Evolutionary conservation across 345 rosid genomes (phyloP), one percentile per base, ranked within the genome.

Genomic region (Isatis tinctoria): DNA sequence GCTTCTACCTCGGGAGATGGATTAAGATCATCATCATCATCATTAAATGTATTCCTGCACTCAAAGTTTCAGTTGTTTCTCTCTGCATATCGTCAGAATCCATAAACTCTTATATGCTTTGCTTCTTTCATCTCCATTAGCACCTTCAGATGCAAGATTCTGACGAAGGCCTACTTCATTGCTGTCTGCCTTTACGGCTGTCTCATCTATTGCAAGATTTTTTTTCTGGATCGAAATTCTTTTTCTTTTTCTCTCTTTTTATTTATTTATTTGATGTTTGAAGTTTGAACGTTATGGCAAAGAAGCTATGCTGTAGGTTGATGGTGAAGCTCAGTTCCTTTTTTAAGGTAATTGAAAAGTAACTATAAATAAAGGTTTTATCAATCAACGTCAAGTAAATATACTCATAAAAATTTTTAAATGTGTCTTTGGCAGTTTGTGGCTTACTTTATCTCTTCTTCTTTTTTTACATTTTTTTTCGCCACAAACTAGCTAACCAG

Each of bases 21-120:
- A 33, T 73, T 56, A 73, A 1, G 67, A 59, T 45, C 62, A 54
- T 73, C 54, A n/a, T n/a, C n/a, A n/a, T n/a, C n/a, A 35, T 60
- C 36, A 49, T 27, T 59, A 47, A 12, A 4, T 47, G 2, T 59
- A 1, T n/a, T n/a, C n/a, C n/a, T n/a, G n/a, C n/a, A n/a, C n/a
- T n/a, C n/a, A n/a, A n/a, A n/a, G n/a, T n/a, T n/a, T n/a, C n/a
- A n/a, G n/a, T n/a, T n/a, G n/a, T n/a, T n/a, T n/a, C n/a, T n/a
- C n/a, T n/a, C n/a, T n/a, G n/a, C n/a, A n/a, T n/a, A n/a, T n/a
- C n/a, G n/a, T n/a, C n/a, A n/a, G n/a, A n/a, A n/a, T n/a, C n/a
- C n/a, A n/a, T n/a, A n/a, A n/a, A 10, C 39, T 49, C 51, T 61
- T 12, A 11, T 27, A 1, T 26, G 14, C 51, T 60, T 48, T 26